Percentiles rank a stretch among this genome's conserved stretches.
Conservation (phyloP, 805 yeast genomes). For the Kodamaea restingae region DNA sequence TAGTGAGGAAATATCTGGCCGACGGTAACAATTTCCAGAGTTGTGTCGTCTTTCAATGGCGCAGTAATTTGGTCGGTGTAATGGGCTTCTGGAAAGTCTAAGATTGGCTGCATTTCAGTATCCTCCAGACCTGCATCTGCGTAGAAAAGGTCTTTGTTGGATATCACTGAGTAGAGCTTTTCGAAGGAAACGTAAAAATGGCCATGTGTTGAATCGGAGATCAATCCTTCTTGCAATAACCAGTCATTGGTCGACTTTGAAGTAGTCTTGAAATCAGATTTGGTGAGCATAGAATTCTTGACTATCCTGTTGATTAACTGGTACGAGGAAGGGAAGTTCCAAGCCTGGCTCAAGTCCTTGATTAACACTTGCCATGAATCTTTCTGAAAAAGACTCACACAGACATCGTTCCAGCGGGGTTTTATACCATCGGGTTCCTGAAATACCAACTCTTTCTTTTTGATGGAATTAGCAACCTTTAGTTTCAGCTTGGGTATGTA, state of each 20-base stretch:
- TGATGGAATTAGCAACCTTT: not conserved
- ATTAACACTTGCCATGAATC: constrained; percentile 22
- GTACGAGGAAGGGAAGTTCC: constrained; percentile 42
- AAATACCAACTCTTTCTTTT: constrained; percentile 1
- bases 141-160: constrained; percentile 19
- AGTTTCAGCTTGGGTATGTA: constrained; percentile 1
- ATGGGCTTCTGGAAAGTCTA: not conserved
- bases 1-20: constrained; percentile 41
- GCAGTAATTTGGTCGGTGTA: not conserved
- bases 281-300: constrained; percentile 18
- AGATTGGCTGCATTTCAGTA: not conserved
- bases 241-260: constrained; percentile 18
- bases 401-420: constrained; percentile 8
- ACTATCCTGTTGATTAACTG: constrained; percentile 31
- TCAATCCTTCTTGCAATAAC: constrained; percentile 18
- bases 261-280: constrained; percentile 17
- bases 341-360: constrained; percentile 28
- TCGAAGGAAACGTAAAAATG: constrained; percentile 27
- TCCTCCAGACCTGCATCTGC: constrained; percentile 3
- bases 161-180: constrained; percentile 18
- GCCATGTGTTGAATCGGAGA: constrained; percentile 9
- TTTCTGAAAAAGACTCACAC: constrained; percentile 10
- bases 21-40: constrained; percentile 23
- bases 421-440: not conserved
- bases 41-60: constrained; percentile 5